Conservation (phyloP, 441 rosid species). For the Populus hybrid region DNA sequence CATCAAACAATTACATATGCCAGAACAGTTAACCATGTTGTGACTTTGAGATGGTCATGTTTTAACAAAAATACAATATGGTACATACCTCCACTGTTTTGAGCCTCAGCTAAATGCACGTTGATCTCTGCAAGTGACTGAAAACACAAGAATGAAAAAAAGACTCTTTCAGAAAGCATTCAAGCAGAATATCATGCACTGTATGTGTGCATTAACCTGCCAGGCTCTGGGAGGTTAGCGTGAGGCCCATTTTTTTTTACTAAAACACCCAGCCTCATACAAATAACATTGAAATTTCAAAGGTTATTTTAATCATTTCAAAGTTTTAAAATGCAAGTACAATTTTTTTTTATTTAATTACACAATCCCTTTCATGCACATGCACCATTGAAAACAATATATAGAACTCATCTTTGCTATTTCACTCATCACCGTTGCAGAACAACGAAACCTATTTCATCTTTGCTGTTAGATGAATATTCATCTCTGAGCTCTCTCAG, state of each 20-base stretch:
- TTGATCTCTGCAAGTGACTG: constrained; percentile 96
- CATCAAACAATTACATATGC: constrained; percentile 1
- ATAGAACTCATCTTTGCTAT: not conserved
- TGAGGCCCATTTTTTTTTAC: not conserved
- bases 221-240: not conserved
- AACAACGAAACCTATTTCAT: not conserved
- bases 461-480: not conserved
- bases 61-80: constrained; percentile 22
- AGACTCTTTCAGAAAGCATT: constrained; percentile 11
- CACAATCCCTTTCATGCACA: not conserved
- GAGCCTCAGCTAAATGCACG: constrained; percentile 69
- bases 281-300: not conserved
- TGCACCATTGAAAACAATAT: not conserved
- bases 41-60: constrained; percentile 10
- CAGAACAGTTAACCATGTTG: not conserved
- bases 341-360: no score
- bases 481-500: not conserved
- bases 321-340: not conserved
- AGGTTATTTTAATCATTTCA: not conserved
- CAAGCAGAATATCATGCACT: constrained; percentile 5
- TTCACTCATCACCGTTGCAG: not conserved
- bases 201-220: not conserved
- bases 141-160: constrained; percentile 32
- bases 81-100: constrained; percentile 74
- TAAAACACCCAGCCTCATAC: not conserved